Evolutionary conservation across 2,329 filamentous ascomycete species (phyloP).

Genomic region (Chaetomiaceae sp.): DNA sequence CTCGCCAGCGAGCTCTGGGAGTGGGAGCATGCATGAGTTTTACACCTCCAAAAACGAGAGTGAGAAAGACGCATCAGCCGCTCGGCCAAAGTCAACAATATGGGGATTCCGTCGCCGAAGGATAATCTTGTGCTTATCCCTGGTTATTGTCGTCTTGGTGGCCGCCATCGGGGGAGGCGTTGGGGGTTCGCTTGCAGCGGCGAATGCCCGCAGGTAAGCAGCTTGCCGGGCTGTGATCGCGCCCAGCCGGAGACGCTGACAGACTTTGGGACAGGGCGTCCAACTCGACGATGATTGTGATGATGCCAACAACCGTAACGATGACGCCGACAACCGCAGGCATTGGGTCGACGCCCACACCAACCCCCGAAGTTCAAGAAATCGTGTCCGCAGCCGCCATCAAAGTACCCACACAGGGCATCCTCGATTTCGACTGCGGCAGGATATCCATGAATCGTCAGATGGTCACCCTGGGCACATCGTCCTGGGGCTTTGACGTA

Average conservation of each 20-base stretch:
- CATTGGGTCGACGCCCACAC: not conserved
- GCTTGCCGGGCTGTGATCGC: too few relatives aligned
- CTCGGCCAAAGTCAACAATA: conserved; percentile 2
- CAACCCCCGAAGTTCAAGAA: not conserved
- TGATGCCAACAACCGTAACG: conserved; percentile 11
- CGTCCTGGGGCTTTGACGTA: conserved; percentile 16
- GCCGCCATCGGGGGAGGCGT: conserved; percentile 16
- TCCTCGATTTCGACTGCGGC: conserved; percentile 19
- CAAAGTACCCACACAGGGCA: conserved; percentile 9
- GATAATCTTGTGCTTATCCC: conserved; percentile 6
- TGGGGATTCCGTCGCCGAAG: conserved; percentile 7
- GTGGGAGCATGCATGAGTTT: conserved; percentile 10
- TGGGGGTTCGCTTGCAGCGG: conserved; percentile 12
- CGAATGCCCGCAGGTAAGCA: conserved; percentile 12
- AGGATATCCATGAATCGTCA: conserved; percentile 10
- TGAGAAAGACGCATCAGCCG: not conserved
- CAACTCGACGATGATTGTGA: conserved; percentile 5
- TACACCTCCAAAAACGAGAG: not conserved
- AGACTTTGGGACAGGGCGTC: not conserved
- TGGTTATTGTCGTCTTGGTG: conserved; percentile 6
- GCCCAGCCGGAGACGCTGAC: not conserved
- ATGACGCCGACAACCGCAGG: not conserved
- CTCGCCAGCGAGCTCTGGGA: conserved; percentile 3
- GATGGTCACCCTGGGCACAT: conserved; percentile 11
- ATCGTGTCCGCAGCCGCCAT: conserved; percentile 2